Percentiles rank a stretch among this genome's conserved stretches.
Conservation (phyloP, 768 basidiomycete species). For the Hortiboletus campestris region DNA sequence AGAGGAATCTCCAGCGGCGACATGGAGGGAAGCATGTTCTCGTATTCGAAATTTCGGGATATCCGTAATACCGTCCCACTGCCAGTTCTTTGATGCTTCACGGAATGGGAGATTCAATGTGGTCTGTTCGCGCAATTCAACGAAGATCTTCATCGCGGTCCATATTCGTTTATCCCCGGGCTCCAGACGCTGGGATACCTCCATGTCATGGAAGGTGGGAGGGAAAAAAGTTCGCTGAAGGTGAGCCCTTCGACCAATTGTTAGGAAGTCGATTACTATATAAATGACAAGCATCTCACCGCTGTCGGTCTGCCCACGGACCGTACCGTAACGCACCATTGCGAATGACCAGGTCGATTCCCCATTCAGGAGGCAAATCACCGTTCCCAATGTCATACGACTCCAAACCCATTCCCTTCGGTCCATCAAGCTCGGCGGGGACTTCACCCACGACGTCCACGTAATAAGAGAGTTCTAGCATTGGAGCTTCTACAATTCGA, state of each 20-base stretch:
- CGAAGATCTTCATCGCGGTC: slow-evolving; percentile 75
- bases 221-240: slow-evolving; percentile 86
- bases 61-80: slow-evolving; percentile 70
- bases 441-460: slow-evolving; percentile 81
- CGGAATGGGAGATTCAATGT: slow-evolving; percentile 85
- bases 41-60: slow-evolving; percentile 53
- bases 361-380: slow-evolving; percentile 90
- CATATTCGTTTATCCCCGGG: slow-evolving; percentile 83
- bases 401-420: slow-evolving; percentile 37
- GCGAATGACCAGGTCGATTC: slow-evolving; percentile 78
- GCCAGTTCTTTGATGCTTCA: slow-evolving; percentile 96
- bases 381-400: slow-evolving; percentile 80
- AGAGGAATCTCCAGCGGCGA: slow-evolving; percentile 76
- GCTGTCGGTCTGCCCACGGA: slow-evolving; percentile 95
- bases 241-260: slow-evolving; percentile 47
- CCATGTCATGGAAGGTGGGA: slow-evolving; percentile 62
- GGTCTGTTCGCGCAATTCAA: slow-evolving; percentile 78
- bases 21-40: slow-evolving; percentile 69
- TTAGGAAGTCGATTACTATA: slow-evolving; percentile 1
- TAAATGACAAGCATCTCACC: slow-evolving; percentile 41
- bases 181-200: slow-evolving; percentile 54
- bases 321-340: slow-evolving; percentile 82
- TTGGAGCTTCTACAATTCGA: slow-evolving; percentile 73
- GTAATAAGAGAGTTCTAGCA: slow-evolving; percentile 83
- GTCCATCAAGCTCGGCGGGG: slow-evolving; percentile 38